phyloP scores from a whole-genome alignment of 2,329 filamentous ascomycete species.

The Oidium heveae region DNA sequence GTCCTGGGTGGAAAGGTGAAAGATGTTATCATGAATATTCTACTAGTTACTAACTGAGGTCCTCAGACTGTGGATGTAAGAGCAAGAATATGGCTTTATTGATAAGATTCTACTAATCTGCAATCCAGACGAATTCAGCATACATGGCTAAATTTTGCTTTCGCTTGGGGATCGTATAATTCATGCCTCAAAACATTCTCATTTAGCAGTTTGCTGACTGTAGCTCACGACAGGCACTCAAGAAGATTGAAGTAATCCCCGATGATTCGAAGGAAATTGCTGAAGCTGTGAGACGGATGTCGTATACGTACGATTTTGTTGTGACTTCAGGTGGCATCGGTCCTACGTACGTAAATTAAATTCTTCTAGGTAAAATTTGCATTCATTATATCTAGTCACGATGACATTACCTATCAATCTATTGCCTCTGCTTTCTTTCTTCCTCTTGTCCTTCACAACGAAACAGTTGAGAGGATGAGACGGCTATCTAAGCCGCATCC shows the following conservation, averaged over 20 bases:
- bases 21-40: slow-evolving; percentile 3
- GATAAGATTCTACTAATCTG: slow-evolving; percentile 5
- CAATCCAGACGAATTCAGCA: slow-evolving; percentile 32
- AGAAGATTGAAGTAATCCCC: slow-evolving; percentile 75
- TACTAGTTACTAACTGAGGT: slow-evolving; percentile 3
- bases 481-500: slow-evolving; percentile 48
- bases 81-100: neutral
- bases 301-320: slow-evolving; percentile 71
- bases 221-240: slow-evolving; percentile 30
- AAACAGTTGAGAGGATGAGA: slow-evolving; percentile 64
- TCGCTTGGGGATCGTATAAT: slow-evolving; percentile 28
- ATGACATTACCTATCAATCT: slow-evolving; percentile 90
- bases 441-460: slow-evolving; percentile 50
- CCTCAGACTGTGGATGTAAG: slow-evolving; percentile 16
- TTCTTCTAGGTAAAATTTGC: neutral
- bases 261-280: slow-evolving; percentile 81
- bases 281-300: slow-evolving; percentile 66
- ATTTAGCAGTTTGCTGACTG: slow-evolving; percentile 14
- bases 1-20: slow-evolving; percentile 78
- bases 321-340: slow-evolving; percentile 91
- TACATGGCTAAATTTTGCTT: slow-evolving; percentile 42
- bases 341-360: slow-evolving; percentile 37
- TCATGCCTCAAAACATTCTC: neutral
- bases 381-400: slow-evolving; percentile 35
- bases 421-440: slow-evolving; percentile 76